These are phyloP conservation scores for Fomitopsis pulvina DNA, from an alignment of 768 basidiomycete species.

Conservation along the genomic window DNA sequence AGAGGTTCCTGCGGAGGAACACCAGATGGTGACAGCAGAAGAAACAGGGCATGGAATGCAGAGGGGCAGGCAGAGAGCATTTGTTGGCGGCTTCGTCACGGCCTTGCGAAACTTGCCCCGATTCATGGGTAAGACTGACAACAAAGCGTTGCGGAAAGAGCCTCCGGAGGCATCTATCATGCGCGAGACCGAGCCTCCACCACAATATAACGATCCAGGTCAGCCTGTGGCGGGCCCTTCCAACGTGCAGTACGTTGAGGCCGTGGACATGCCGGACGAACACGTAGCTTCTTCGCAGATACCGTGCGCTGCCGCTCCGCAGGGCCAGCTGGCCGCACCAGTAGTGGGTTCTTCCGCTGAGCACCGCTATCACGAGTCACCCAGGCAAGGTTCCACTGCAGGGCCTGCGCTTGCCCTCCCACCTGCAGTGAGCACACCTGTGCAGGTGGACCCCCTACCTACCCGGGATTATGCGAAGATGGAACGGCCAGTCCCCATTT, in stretches of 20 bases:
- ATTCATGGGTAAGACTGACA: slow-evolving; percentile 12
- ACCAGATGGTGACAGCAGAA: slow-evolving; percentile 2
- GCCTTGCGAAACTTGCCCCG: slow-evolving; percentile 13
- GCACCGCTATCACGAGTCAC: not conserved
- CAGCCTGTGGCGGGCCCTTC: slow-evolving; percentile 11
- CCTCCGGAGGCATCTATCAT: slow-evolving; percentile 1
- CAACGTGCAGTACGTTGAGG: slow-evolving; percentile 13
- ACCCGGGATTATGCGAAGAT: slow-evolving; percentile 31
- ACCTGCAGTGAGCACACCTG: slow-evolving; percentile 16
- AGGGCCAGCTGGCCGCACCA: not conserved
- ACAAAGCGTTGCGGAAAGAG: slow-evolving; percentile 11
- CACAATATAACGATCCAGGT: slow-evolving; percentile 13
- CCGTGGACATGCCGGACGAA: slow-evolving; percentile 4
- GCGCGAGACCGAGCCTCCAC: slow-evolving; percentile 5
- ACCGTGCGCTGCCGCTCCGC: not conserved
- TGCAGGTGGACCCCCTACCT: slow-evolving; percentile 23
- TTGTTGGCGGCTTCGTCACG: slow-evolving; percentile 21
- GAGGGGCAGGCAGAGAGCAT: slow-evolving; percentile 10
- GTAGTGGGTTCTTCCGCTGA: slow-evolving; percentile 3
- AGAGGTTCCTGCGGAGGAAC: not conserved
- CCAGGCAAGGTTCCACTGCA: not conserved
- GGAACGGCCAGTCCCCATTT: slow-evolving; percentile 18
- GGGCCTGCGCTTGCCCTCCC: slow-evolving; percentile 1
- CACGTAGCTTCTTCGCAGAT: not conserved
- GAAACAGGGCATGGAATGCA: slow-evolving; percentile 1